Evolutionary conservation across 2,329 filamentous ascomycete genomes (phyloP).

Genomic region (Botryosphaeria agaves): DNA sequence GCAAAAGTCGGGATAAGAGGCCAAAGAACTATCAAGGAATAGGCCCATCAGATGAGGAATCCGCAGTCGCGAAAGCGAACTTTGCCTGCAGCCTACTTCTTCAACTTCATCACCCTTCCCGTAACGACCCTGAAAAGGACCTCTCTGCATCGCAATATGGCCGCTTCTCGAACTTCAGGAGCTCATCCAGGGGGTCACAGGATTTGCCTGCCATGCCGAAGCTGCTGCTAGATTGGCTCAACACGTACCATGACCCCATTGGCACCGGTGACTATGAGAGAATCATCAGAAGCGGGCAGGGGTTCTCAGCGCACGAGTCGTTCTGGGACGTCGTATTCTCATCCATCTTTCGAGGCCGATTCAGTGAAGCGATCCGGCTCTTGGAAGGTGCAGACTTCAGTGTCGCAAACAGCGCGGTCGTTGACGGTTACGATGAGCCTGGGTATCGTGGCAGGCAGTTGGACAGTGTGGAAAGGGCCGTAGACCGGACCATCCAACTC

Average conservation of each 20-base stretch:
- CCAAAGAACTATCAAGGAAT: conserved; percentile 13
- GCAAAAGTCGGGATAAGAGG: conserved; percentile 11
- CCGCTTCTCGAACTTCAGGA: conserved; percentile 3
- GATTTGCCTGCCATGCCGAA: conserved; percentile 47
- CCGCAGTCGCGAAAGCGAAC: conserved; percentile 53
- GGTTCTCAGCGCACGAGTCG: conserved; percentile 55
- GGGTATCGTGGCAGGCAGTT: conserved; percentile 62
- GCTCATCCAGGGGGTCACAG: conserved; percentile 2
- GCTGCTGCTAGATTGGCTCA: conserved; percentile 69
- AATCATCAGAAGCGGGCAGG: conserved; percentile 50
- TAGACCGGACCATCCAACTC: conserved; percentile 49
- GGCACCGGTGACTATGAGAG: conserved; percentile 46
- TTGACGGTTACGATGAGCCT: conserved; percentile 43
- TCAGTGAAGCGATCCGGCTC: conserved; percentile 47
- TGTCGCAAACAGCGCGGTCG: conserved; percentile 45
- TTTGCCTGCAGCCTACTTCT: conserved; percentile 67
- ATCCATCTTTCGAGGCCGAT: conserved; percentile 56
- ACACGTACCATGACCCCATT: conserved; percentile 56
- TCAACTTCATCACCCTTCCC: conserved; percentile 55
- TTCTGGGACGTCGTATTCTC: conserved; percentile 81
- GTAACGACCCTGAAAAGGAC: conserved; percentile 12
- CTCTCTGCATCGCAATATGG: conserved; percentile 9
- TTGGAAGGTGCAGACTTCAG: conserved; percentile 65
- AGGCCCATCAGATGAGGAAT: conserved; percentile 31
- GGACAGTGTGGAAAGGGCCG: conserved; percentile 58